phyloP scores from a whole-genome alignment of 352 stramenopile species.

The Thraustotheca clavata region DNA sequence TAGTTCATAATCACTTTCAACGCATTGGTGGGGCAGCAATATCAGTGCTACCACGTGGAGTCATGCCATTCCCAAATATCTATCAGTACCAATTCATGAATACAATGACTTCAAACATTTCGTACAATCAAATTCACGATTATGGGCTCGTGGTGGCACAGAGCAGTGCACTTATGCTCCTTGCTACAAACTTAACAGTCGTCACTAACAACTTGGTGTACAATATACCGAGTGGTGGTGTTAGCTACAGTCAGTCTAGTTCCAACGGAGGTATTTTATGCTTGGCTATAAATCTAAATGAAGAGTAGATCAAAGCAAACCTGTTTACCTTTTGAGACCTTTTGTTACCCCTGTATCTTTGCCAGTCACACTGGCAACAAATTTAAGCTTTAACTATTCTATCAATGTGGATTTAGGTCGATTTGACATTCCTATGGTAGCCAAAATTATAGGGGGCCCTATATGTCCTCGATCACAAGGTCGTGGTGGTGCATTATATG shows the following conservation, averaged over 20 bases:
- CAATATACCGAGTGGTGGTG: conserved; percentile 25
- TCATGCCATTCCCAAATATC: conserved; percentile 31
- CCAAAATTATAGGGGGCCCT: conserved; percentile 56
- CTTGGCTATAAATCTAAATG: neutral
- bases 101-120: conserved; percentile 38
- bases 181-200: conserved; percentile 37
- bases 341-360: conserved; percentile 26
- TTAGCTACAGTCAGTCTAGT: conserved; percentile 10
- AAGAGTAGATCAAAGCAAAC: neutral
- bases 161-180: conserved; percentile 44
- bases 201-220: conserved; percentile 56
- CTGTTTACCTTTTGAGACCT: neutral
- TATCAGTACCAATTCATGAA: conserved; percentile 38
- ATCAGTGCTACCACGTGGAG: conserved; percentile 31
- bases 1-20: conserved; percentile 66
- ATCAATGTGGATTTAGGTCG: conserved; percentile 31
- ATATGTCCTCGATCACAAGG: conserved; percentile 46
- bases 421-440: conserved; percentile 51
- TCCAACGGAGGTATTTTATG: neutral
- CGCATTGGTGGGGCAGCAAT: conserved; percentile 49
- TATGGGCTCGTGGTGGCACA: conserved; percentile 43
- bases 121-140: conserved; percentile 70
- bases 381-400: conserved; percentile 29
- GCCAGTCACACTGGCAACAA: conserved; percentile 27
- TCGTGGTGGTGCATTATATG: conserved; percentile 43